Evolutionary conservation across 2,329 filamentous ascomycete species (phyloP).

Genomic region (Parascedosporium putredinis): DNA sequence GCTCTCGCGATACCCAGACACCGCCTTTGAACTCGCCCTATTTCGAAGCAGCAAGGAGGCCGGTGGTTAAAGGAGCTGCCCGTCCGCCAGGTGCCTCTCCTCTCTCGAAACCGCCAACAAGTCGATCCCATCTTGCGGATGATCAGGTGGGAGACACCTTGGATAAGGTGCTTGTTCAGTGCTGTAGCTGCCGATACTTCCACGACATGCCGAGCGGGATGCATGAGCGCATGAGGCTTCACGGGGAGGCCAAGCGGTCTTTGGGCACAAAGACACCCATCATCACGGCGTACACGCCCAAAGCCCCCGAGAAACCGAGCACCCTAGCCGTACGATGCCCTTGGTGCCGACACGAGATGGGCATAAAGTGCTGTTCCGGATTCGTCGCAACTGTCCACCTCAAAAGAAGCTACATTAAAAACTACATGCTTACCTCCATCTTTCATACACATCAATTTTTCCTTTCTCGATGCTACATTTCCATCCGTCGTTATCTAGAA

Average conservation of each 20-base stretch:
- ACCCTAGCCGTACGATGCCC: conserved; percentile 51
- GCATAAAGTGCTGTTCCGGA: conserved; percentile 55
- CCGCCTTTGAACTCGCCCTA: conserved; percentile 10
- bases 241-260: background rate
- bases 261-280: background rate
- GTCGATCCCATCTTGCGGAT: background rate
- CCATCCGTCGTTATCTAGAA: too few relatives aligned
- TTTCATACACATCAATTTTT: too few relatives aligned
- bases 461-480: too few relatives aligned
- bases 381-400: conserved; percentile 58
- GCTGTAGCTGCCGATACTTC: conserved; percentile 53
- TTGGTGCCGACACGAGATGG: conserved; percentile 65
- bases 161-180: conserved; percentile 56
- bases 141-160: conserved; percentile 26
- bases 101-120: conserved; percentile 7
- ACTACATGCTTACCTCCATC: background rate
- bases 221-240: conserved; percentile 51
- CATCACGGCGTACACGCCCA: background rate
- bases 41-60: conserved; percentile 8
- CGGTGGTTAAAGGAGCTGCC: conserved; percentile 5
- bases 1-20: conserved; percentile 8
- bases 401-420: conserved; percentile 46
- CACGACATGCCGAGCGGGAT: conserved; percentile 56
- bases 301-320: background rate
- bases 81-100: conserved; percentile 5